A percentile compares a stretch with the other conserved stretches of the same genome.
Conservation (phyloP, 345 rosid species). For the Gossypium sturtianum region DNA sequence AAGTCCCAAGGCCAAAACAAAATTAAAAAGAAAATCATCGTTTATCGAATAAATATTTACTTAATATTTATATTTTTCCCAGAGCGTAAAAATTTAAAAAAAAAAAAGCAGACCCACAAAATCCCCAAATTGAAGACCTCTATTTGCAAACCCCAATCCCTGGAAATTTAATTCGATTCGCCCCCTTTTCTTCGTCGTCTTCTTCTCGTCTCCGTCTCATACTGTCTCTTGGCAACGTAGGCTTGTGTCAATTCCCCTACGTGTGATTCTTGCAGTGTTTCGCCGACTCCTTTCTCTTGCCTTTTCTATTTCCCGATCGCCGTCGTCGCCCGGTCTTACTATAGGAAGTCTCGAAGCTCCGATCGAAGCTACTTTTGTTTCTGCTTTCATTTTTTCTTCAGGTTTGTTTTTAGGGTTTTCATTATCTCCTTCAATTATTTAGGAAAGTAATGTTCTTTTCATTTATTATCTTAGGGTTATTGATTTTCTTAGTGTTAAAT, state of each 20-base stretch:
- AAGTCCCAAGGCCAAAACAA: no score
- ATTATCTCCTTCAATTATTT: background rate
- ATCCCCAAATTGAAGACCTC: no score
- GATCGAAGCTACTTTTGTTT: slow-evolving; percentile 2
- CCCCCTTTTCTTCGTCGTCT: no score
- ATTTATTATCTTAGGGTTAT: background rate
- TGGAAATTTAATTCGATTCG: slow-evolving; percentile 1
- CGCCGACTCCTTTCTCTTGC: background rate
- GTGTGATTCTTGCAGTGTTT: slow-evolving; percentile 8
- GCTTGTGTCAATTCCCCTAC: slow-evolving; percentile 2
- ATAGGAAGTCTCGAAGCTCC: background rate
- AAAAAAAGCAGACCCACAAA: no score
- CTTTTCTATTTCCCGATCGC: background rate
- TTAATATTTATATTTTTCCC: background rate
- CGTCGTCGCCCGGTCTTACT: background rate
- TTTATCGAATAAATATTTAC: background rate
- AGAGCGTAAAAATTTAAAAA: no score
- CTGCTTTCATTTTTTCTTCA: background rate
- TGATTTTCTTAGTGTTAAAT: background rate
- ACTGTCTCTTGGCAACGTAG: background rate
- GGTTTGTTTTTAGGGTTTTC: slow-evolving; percentile 16
- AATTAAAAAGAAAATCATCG: background rate
- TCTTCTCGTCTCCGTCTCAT: no score
- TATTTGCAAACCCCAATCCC: no score
- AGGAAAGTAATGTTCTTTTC: background rate